Percentiles rank a stretch among this genome's conserved stretches.
Conservation (phyloP, 768 basidiomycete species). For the Suillus plorans region DNA sequence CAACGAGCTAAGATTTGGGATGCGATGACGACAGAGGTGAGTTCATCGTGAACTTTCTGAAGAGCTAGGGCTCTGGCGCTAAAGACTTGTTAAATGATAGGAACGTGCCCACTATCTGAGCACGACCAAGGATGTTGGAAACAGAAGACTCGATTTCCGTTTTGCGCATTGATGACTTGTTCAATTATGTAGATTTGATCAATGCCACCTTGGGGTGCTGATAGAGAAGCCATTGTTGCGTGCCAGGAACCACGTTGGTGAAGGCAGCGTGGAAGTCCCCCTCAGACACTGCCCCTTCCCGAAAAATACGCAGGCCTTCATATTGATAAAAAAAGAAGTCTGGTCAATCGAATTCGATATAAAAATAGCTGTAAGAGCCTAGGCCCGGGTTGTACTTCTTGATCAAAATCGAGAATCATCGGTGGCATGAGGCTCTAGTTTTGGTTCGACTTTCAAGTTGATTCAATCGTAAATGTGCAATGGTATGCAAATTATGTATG, state of each 20-base stretch:
- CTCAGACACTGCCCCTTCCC: too few species aligned
- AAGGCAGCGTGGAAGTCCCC: too few species aligned
- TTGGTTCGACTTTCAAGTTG: too few species aligned
- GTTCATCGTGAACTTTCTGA: constrained; percentile 7
- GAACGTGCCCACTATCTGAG: constrained; percentile 56
- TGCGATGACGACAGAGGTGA: constrained; percentile 49
- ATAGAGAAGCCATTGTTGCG: too few species aligned
- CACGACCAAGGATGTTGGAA: constrained; percentile 60
- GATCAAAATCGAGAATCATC: not conserved
- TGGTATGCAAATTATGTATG: not conserved
- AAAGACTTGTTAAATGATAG: constrained; percentile 25
- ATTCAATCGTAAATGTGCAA: not conserved
- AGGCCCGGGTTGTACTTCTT: too few species aligned
- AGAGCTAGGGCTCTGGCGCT: not conserved
- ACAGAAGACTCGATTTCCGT: constrained; percentile 56
- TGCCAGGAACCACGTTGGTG: too few species aligned
- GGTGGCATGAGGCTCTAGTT: not conserved
- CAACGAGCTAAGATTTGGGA: constrained; percentile 57
- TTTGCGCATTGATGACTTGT: constrained; percentile 45
- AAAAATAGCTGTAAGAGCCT: too few species aligned
- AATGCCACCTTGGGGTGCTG: too few species aligned
- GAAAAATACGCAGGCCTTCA: too few species aligned
- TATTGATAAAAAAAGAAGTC: too few species aligned
- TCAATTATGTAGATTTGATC: not conserved
- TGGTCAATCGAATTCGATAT: too few species aligned